These are phyloP conservation scores for Mucor piriformis DNA, from an alignment of 371 early-diverging fungal species.

Conservation along the genomic window DNA sequence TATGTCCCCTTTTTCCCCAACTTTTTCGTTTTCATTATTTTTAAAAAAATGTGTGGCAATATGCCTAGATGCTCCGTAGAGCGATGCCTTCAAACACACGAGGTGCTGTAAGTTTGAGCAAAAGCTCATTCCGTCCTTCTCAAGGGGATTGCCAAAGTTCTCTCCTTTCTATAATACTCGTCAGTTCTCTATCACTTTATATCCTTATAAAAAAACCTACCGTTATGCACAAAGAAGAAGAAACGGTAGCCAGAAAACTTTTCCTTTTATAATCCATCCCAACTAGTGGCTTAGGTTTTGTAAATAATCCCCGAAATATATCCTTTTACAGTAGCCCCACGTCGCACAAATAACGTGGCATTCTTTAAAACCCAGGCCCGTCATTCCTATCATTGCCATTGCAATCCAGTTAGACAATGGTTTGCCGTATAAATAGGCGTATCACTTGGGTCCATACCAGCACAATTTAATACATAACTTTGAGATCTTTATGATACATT, in stretches of 20 bases:
- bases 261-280: no score
- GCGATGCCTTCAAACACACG: conserved; percentile 47
- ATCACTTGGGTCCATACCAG: no score
- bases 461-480: no score
- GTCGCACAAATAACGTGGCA: no score
- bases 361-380: no score
- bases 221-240: conserved; percentile 33
- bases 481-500: no score
- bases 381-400: no score
- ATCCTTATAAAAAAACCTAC: conserved; percentile 10
- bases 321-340: no score
- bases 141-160: conserved; percentile 62
- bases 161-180: conserved; percentile 42
- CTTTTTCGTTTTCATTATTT: conserved; percentile 32
- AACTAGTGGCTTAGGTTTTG: no score
- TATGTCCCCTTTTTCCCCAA: neutral
- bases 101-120: conserved; percentile 43
- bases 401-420: no score
- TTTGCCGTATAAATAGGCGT: no score
- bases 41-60: conserved; percentile 35
- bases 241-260: neutral
- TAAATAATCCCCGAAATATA: no score
- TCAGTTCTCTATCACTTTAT: neutral
- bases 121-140: conserved; percentile 59
- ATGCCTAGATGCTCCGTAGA: conserved; percentile 44